These are phyloP conservation scores for Microdochium nivale DNA, from an alignment of 2,329 filamentous ascomycete genomes.

Conservation along the genomic window DNA sequence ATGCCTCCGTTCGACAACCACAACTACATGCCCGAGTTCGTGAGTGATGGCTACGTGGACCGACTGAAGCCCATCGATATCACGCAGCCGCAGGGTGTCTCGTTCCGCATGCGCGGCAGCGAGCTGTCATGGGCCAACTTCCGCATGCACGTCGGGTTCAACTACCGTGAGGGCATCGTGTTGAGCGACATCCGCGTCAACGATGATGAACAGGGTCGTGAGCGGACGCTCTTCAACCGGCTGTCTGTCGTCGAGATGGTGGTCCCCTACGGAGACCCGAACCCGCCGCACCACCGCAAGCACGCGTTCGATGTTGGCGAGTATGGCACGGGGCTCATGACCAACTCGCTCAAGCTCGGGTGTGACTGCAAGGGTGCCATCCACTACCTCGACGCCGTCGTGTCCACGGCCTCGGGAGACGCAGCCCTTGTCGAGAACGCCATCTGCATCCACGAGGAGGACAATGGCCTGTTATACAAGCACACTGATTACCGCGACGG, in stretches of 20 bases:
- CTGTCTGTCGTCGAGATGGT: conserved; percentile 72
- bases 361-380: conserved; percentile 68
- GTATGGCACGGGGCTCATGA: conserved; percentile 58
- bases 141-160: conserved; percentile 41
- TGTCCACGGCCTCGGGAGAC: conserved; percentile 61
- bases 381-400: conserved; percentile 65
- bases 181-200: conserved; percentile 46
- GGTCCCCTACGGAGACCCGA: conserved; percentile 59
- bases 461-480: conserved; percentile 67
- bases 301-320: conserved; percentile 56
- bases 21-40: conserved; percentile 27
- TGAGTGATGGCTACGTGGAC: conserved; percentile 26
- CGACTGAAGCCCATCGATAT: conserved; percentile 48
- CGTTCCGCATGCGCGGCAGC: conserved; percentile 40
- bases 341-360: conserved; percentile 49
- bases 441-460: conserved; percentile 71
- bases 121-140: conserved; percentile 45
- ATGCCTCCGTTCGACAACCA: conserved; percentile 28
- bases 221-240: conserved; percentile 60
- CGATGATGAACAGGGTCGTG: conserved; percentile 53
- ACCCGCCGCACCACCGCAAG: conserved; percentile 54
- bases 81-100: conserved; percentile 52
- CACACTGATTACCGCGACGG: conserved; percentile 69
- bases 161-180: conserved; percentile 45
- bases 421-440: conserved; percentile 67